Evolutionary conservation across 1,139 yeast species (phyloP), one percentile per base, ranked within the genome.

Genomic region (Geotrichum cucujoidarum): DNA sequence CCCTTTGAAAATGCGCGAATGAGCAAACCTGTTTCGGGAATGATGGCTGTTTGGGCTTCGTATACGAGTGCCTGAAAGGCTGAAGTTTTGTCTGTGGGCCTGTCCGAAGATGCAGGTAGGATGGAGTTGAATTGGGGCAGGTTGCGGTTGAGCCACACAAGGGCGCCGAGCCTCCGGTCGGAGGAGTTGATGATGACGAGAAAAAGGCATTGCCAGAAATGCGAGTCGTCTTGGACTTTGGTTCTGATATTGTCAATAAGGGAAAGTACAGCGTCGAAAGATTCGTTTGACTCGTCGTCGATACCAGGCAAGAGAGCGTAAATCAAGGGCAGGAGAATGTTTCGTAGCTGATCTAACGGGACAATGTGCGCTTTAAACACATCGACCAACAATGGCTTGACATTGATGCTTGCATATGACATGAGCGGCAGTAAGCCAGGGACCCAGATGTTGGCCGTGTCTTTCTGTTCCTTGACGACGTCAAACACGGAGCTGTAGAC

Each of bases 251-350:
- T 64, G 46, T 82, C 90, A 47, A 92, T 69, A 36, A 90, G 62
- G 1, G 69, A 69, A 49, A 88, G 57, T 1, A 81, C 76, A 3
- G 81, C 77, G 14, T 71, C 73, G 61, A 84, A 90, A 30, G 83
- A 80, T 60, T 92, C 98, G 18, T 92, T 81, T 40, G 88, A 78
- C 56, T 89, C 96, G 58, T 92, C 97, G 57, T 92, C 98, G 43
- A 94, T 74, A 0, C 96, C 96, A 0, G 96, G 89, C 11, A 92
- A 66, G 35, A 90, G 71, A 55, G 94, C 78, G 43, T 89, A 71
- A 6, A 92, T 66, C 18, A 92, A 63, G 0, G 97, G 90, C 53
- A 78, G 81, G 22, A 84, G 69, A 18, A 86, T 66, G 17, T 74
- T 67, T 45, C 78, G 72, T 48, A 88, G 66, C 0, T 76, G 63